Evolutionary conservation across 441 rosid species (phyloP).

Genomic region (Metrosideros polymorpha): DNA sequence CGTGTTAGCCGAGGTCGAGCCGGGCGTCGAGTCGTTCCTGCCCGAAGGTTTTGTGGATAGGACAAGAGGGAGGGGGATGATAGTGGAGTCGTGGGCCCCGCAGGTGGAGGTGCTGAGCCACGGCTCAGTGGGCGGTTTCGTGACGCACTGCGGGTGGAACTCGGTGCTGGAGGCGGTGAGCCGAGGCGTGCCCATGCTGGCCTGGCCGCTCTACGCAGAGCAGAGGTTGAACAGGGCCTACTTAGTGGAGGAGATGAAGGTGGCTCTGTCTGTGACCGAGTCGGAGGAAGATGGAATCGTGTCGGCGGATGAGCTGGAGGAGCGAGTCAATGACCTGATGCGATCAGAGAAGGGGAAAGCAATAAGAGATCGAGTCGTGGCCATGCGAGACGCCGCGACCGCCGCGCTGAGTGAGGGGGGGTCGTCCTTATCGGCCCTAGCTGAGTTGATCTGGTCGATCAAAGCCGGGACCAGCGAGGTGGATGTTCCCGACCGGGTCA

Average conservation of each 20-base stretch:
- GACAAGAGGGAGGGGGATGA: background rate
- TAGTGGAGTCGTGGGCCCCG: slow-evolving; percentile 1
- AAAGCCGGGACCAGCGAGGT: background rate
- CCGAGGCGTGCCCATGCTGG: background rate
- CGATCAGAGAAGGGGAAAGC: background rate
- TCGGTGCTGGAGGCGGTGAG: background rate
- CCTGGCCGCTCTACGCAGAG: slow-evolving; percentile 1
- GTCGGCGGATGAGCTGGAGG: background rate
- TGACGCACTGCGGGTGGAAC: slow-evolving; percentile 12
- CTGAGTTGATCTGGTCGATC: background rate
- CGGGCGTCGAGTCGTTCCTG: too few species aligned
- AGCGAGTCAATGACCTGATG: background rate
- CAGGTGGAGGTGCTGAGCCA: slow-evolving; percentile 1
- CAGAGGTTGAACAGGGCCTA: background rate
- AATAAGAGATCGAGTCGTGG: background rate
- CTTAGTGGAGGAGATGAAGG: background rate
- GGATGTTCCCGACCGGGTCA: background rate
- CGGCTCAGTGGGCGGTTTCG: background rate
- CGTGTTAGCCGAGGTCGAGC: background rate
- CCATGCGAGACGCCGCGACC: background rate
- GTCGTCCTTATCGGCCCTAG: background rate
- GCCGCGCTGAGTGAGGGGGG: background rate
- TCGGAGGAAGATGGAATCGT: background rate
- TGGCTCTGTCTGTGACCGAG: background rate
- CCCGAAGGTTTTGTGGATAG: slow-evolving; percentile 5